Base-by-base conservation (phyloP, 495 filamentous ascomycete species). In the Hypoxylon subgilvum region DNA sequence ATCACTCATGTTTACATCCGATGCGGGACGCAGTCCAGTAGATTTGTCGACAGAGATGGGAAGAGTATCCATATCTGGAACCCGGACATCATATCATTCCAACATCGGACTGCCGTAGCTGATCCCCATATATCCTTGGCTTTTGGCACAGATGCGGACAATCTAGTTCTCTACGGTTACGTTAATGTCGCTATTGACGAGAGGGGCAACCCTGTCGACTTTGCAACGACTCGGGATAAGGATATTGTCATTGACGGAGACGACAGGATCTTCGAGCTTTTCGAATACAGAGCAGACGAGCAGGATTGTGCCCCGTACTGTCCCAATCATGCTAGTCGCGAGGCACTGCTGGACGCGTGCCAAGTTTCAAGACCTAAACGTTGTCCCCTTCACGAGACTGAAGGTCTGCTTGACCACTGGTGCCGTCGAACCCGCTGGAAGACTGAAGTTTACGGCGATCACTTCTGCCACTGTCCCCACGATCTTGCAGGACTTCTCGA, bases 1-100 rank as follows among this genome's bases (percentile, higher is more conserved):
- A 32, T 65, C 17, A 61, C 61, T n/a, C 55, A 65, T 22, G 6
- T 65, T 9, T 65, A 65, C n/a, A 61, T 65, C 8, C 36, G 45
- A 39, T 51, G 40, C 17, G 45, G 31, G 19, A 7, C 45, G 4
- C 55, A 52, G 21, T 22, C 50, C 19, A 52, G 2, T 22, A 65
- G 36, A 45, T 60, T 41, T n/a, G 28, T 65, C 2, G 45, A 65
- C 13, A 46, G 56, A 40, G 51, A 65, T 12, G 45, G 56, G 4
- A 56, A 56, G 23, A 32, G 56, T 17, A 55, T 65, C 16, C 32
- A 9, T 9, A 42, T 56, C 21, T 59, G 30, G 32, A 52, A 65
- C 14, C 41, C 44, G 2, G 44, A 65, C 19, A 13, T 0, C 12
- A 54, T 59, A 2, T 9, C 6, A 2, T 55, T 61, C 34, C 14